Evolutionary conservation across 2,329 filamentous ascomycete genomes (phyloP).

Genomic region (Lachnellula occidentalis): DNA sequence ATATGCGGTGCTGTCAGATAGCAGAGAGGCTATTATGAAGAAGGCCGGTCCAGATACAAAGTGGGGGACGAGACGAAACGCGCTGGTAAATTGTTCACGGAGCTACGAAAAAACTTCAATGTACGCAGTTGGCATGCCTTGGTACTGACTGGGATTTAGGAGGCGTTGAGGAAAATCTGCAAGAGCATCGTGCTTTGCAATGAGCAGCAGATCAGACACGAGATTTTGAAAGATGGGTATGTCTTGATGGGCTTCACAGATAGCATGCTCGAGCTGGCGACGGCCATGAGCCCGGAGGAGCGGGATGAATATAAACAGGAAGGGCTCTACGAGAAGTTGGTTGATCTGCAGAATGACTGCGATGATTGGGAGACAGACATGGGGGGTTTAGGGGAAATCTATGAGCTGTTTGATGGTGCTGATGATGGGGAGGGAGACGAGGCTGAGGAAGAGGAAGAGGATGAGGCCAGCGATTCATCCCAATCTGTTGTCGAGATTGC

Average conservation of each 20-base stretch:
- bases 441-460: neutral
- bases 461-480: neutral
- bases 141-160: neutral
- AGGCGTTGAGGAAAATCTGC: conserved; percentile 14
- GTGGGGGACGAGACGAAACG: conserved; percentile 13
- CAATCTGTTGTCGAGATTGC: neutral
- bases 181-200: conserved; percentile 15
- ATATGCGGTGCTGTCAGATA: neutral
- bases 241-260: conserved; percentile 5
- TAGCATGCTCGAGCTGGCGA: conserved; percentile 7
- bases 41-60: conserved; percentile 7
- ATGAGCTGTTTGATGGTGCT: conserved; percentile 7
- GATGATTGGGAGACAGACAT: conserved; percentile 10
- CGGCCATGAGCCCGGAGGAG: neutral
- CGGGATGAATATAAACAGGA: conserved; percentile 12
- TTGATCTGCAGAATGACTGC: conserved; percentile 11
- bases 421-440: conserved; percentile 1
- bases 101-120: neutral
- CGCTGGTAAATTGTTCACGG: neutral
- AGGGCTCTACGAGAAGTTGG: conserved; percentile 13
- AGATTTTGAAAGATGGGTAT: conserved; percentile 3
- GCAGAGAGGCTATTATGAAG: neutral
- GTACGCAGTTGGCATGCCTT: too few species aligned
- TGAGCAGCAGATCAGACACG: conserved; percentile 1
- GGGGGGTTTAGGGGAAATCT: conserved; percentile 4